Evolutionary conservation across 1,139 yeast species (phyloP), one percentile per base, ranked within the genome.

Genomic region (Yamadazyma pseudoaaseri): DNA sequence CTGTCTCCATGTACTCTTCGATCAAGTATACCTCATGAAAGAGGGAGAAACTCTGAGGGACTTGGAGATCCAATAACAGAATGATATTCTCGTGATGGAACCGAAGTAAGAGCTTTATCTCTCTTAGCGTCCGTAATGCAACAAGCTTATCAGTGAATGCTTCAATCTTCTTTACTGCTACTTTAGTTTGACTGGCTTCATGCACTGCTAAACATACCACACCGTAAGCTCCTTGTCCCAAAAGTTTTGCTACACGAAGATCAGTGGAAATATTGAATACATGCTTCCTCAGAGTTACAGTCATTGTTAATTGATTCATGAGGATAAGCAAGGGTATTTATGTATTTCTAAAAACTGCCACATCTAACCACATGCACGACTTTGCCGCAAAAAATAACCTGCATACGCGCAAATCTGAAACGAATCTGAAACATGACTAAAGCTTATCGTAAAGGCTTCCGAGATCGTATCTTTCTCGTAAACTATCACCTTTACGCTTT

Each of bases 1-100:
- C 89, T 1, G 81, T 74, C 36, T 81, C 84, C 86, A 82, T 80
- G 42, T 76, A 65, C 49, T 82, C 90, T 51, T 82, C 86, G 30
- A 82, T 78, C 26, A 82, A 55, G 48, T 82, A 82, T 2, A 82
- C 85, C 41, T 82, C 89, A 36, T 78, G 72, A 51, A 82, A 80
- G 5, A 45, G 38, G 15, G 57, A 61, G 41, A 48, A 59, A 38
- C 52, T 51, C 4, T 41, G 34, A 0, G 76, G 75, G 29, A 56
- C 48, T 39, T 68, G 72, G 12, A 69, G 58, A 29, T 66, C 72
- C 35, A 52, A 58, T 24, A 70, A 49, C 15, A 60, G 56, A 11
- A 70, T 50, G 26, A 70, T 64, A 41, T 70, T 70, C 37, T 66
- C 73, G 44, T 70, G 72, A 28, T 54, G 53, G 35, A 70, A 62